Percentiles rank a stretch among this genome's conserved stretches.
These are phyloP conservation scores for Xylaria sp. DNA, from an alignment of 2,329 filamentous ascomycete genomes.

Conservation along the genomic window DNA sequence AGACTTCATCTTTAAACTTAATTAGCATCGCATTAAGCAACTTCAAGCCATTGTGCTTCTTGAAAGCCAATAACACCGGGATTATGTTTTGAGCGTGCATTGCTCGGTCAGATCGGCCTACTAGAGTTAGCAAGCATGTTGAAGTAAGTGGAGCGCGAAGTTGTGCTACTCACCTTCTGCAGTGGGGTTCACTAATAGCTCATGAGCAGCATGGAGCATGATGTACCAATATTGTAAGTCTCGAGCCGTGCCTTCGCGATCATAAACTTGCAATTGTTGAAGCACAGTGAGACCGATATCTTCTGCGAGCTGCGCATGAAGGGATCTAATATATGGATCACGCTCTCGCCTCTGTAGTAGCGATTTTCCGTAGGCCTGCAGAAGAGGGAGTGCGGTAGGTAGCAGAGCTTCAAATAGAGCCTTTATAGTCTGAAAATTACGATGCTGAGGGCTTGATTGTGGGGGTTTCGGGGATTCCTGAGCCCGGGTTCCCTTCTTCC, in stretches of 20 bases:
- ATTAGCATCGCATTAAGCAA: conserved; percentile 78
- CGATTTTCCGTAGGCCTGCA: conserved; percentile 85
- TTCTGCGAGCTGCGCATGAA: conserved; percentile 67
- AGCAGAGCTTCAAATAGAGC: conserved; percentile 83
- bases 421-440: conserved; percentile 82
- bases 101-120: conserved; percentile 61
- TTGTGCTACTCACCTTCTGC: conserved; percentile 40
- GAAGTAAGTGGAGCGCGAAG: conserved; percentile 30
- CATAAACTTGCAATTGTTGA: conserved; percentile 68
- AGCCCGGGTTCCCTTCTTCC: conserved; percentile 34
- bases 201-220: conserved; percentile 79
- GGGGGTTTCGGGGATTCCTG: conserved; percentile 43
- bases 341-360: conserved; percentile 79
- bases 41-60: conserved; percentile 80
- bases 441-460: conserved; percentile 56
- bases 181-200: conserved; percentile 79
- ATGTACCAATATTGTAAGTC: conserved; percentile 86
- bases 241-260: conserved; percentile 63
- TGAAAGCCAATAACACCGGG: conserved; percentile 87
- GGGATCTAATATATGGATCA: conserved; percentile 68
- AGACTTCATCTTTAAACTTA: conserved; percentile 71
- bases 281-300: conserved; percentile 78
- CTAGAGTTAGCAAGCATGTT: conserved; percentile 43
- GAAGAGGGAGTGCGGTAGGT: conserved; percentile 82
- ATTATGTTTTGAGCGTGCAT: conserved; percentile 69